A percentile compares a stretch with the other conserved stretches of the same genome.
These are phyloP conservation scores for Candida multigemmis DNA, from an alignment of 805 yeast species.

Conservation along the genomic window DNA sequence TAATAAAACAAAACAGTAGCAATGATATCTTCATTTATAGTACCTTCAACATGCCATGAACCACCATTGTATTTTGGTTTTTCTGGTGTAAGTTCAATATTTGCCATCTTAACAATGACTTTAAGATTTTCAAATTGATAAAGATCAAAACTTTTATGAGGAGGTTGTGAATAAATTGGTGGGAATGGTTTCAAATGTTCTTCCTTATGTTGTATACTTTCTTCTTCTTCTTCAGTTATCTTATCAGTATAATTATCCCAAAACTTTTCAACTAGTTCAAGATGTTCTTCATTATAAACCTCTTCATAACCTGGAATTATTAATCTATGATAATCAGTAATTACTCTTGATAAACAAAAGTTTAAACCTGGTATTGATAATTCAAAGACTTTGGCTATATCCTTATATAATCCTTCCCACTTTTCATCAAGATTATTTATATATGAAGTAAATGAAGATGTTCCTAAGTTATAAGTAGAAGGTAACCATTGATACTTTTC, in stretches of 20 bases:
- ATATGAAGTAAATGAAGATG: slow-evolving; percentile 19
- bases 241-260: neutral
- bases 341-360: slow-evolving; percentile 13
- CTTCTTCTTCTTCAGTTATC: neutral
- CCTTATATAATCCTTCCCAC: slow-evolving; percentile 13
- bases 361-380: slow-evolving; percentile 21
- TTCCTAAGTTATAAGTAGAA: slow-evolving; percentile 7
- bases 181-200: slow-evolving; percentile 1
- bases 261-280: slow-evolving; percentile 1
- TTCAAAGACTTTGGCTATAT: slow-evolving; percentile 21
- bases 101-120: slow-evolving; percentile 31
- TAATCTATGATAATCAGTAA: slow-evolving; percentile 9
- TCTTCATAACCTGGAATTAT: slow-evolving; percentile 7
- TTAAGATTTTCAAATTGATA: slow-evolving; percentile 13
- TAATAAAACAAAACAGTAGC: slow-evolving; percentile 33
- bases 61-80: slow-evolving; percentile 30
- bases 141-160: slow-evolving; percentile 7
- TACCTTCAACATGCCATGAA: slow-evolving; percentile 36
- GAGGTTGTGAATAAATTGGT: slow-evolving; percentile 2
- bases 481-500: slow-evolving; percentile 32
- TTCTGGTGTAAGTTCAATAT: slow-evolving; percentile 32
- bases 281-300: slow-evolving; percentile 8
- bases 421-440: slow-evolving; percentile 30
- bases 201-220: too few relatives aligned
- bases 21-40: slow-evolving; percentile 30